These are phyloP conservation scores for Trichoderma sp. DNA, from an alignment of 2,329 filamentous ascomycete species.

Conservation along the genomic window DNA sequence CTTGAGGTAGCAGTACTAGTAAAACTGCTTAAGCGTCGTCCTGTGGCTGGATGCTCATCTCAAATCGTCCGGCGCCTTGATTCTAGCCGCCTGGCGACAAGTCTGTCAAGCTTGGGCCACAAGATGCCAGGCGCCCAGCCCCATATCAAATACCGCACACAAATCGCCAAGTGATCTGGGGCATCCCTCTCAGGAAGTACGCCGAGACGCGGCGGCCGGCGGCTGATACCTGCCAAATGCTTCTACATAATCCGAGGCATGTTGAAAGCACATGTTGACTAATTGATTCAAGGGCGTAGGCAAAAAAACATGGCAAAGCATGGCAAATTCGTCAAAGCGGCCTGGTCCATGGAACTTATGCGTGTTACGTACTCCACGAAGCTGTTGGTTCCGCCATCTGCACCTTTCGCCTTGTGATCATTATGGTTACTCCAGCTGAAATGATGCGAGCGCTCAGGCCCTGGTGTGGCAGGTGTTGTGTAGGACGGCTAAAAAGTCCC, in stretches of 20 bases:
- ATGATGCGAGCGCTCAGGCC: background rate
- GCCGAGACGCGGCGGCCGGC: background rate
- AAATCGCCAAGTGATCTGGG: constrained; percentile 1
- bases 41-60: background rate
- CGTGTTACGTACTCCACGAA: background rate
- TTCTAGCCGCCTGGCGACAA: background rate
- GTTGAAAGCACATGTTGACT: background rate
- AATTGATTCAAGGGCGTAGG: background rate
- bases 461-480: background rate
- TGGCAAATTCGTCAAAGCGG: background rate
- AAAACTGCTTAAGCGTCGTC: background rate
- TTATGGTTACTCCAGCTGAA: background rate
- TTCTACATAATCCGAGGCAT: background rate
- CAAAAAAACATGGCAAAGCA: background rate
- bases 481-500: no score
- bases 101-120: background rate
- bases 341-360: background rate
- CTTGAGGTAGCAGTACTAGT: no score
- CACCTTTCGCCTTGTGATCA: background rate
- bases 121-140: background rate
- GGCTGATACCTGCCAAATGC: background rate
- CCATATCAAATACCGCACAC: background rate
- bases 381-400: background rate
- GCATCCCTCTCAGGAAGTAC: background rate
- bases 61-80: background rate